Percentiles rank a stretch among this genome's conserved stretches.
Conservation (phyloP, 345 rosid species). For the Citrus glauca region DNA sequence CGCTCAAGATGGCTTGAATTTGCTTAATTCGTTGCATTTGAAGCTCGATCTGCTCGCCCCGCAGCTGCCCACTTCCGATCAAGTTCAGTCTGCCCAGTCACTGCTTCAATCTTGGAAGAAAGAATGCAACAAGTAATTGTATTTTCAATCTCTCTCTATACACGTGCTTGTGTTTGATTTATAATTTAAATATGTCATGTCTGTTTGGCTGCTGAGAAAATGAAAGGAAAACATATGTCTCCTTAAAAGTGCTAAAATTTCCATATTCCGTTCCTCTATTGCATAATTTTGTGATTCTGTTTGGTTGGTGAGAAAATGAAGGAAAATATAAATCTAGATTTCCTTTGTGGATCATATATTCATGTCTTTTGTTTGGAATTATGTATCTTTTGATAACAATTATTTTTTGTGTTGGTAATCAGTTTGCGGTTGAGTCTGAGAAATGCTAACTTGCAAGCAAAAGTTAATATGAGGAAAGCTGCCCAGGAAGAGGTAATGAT, state of each 20-base stretch:
- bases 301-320: background rate
- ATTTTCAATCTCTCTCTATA: background rate
- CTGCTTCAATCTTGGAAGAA: conserved; percentile 73
- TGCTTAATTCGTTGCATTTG: conserved; percentile 71
- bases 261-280: background rate
- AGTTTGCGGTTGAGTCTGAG: conserved; percentile 69
- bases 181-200: background rate
- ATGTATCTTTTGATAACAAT: background rate
- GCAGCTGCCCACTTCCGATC: conserved; percentile 63
- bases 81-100: conserved; percentile 48
- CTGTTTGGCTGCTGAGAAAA: background rate
- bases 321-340: background rate
- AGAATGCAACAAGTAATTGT: conserved; percentile 47
- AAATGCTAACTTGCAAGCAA: conserved; percentile 91
- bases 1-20: conserved; percentile 70
- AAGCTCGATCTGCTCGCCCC: conserved; percentile 85
- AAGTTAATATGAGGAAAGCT: conserved; percentile 78
- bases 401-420: conserved; percentile 13
- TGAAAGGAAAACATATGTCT: background rate
- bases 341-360: background rate
- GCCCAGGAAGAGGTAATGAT: conserved; percentile 70
- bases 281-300: background rate
- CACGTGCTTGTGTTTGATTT: background rate
- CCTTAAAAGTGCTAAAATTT: background rate
- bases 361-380: background rate